Percentiles rank a stretch among this genome's conserved stretches.
Evolutionary conservation across 352 stramenopile genomes (phyloP).

Genomic region (Phytopythium ostracodes): DNA sequence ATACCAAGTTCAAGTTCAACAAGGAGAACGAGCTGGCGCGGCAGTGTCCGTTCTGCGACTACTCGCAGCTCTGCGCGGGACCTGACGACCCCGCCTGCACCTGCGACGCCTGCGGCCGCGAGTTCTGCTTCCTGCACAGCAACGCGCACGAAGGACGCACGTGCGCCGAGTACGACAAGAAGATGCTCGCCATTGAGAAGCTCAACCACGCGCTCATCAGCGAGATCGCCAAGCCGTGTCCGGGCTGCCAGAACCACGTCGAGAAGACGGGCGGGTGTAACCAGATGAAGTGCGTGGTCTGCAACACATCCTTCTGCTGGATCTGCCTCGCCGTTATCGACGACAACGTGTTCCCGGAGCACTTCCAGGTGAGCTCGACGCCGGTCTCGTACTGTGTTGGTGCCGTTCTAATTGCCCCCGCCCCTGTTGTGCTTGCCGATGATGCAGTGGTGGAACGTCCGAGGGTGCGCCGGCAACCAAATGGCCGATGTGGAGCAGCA

Average conservation of each 20-base stretch:
- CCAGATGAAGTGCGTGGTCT: conserved; percentile 88
- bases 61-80: conserved; percentile 48
- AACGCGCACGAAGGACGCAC: conserved; percentile 67
- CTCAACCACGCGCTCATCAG: conserved; percentile 76
- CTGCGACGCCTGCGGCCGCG: conserved; percentile 34
- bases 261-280: conserved; percentile 91
- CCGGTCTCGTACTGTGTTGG: neutral
- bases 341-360: conserved; percentile 76
- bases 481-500: conserved; percentile 60
- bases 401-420: neutral
- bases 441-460: conserved; percentile 74
- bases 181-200: conserved; percentile 78
- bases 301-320: conserved; percentile 87
- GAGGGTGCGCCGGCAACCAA: conserved; percentile 66
- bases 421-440: neutral
- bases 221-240: conserved; percentile 82
- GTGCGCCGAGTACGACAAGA: conserved; percentile 77
- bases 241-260: conserved; percentile 83
- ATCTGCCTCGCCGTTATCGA: conserved; percentile 83
- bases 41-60: conserved; percentile 53
- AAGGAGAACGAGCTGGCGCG: conserved; percentile 57
- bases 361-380: conserved; percentile 60
- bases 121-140: conserved; percentile 88
- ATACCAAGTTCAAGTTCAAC: conserved; percentile 84
- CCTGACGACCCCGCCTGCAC: conserved; percentile 37